Percentiles rank a stretch among this genome's conserved stretches.
Evolutionary conservation across 306 rosid species (phyloP).

Genomic region (Mimosa bimucronata): DNA sequence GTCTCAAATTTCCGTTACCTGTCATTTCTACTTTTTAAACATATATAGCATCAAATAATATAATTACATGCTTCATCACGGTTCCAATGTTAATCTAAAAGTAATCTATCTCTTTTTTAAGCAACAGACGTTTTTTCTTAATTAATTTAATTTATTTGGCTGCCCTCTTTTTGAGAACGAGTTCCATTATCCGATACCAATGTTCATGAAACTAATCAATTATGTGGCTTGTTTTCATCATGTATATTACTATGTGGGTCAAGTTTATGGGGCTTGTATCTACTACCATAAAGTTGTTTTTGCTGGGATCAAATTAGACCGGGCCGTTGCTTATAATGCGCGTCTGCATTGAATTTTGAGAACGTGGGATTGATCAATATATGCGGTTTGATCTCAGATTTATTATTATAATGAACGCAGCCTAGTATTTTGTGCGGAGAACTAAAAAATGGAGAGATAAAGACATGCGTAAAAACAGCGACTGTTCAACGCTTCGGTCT

Average conservation of each 20-base stretch:
- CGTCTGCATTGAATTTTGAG: slow-evolving; percentile 62
- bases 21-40: not conserved
- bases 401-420: slow-evolving; percentile 18
- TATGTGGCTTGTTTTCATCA: too few species aligned
- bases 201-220: too few species aligned
- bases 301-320: slow-evolving; percentile 12
- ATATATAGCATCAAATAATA: not conserved
- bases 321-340: slow-evolving; percentile 20
- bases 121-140: too few species aligned
- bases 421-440: slow-evolving; percentile 64
- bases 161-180: too few species aligned
- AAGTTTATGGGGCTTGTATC: not conserved
- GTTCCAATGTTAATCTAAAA: not conserved
- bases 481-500: slow-evolving; percentile 80
- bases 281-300: not conserved
- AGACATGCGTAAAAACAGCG: slow-evolving; percentile 81
- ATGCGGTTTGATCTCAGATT: slow-evolving; percentile 56
- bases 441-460: slow-evolving; percentile 42
- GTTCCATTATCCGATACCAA: too few species aligned
- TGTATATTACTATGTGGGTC: not conserved
- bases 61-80: not conserved
- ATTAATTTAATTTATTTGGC: too few species aligned
- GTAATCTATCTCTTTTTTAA: too few species aligned
- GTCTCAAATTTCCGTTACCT: not conserved
- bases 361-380: slow-evolving; percentile 49